Conservation (phyloP, 1,284 basidiomycete genomes). For the Peniophora sp. region DNA sequence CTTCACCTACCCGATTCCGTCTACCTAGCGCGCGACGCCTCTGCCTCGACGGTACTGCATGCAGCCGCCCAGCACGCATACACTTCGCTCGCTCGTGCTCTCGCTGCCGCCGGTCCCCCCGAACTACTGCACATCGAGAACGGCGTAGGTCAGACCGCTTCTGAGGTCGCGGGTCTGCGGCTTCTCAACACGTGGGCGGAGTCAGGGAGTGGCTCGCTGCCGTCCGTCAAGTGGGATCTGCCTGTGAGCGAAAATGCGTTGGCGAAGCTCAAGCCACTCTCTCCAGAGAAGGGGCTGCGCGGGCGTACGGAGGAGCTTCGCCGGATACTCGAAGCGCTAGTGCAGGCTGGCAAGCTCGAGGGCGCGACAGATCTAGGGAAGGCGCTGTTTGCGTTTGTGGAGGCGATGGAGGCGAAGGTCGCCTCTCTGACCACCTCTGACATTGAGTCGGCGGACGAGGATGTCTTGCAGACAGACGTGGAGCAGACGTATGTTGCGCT, state of each 20-base stretch:
- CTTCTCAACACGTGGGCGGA: slow-evolving; percentile 9
- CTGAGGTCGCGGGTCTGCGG: slow-evolving; percentile 30
- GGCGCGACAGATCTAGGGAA: slow-evolving; percentile 22
- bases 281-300: slow-evolving; percentile 12
- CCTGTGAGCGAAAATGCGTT: background rate
- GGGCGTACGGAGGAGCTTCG: slow-evolving; percentile 18
- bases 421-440: slow-evolving; percentile 3
- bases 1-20: slow-evolving; percentile 24
- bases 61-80: slow-evolving; percentile 27
- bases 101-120: slow-evolving; percentile 28
- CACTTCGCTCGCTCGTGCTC: slow-evolving; percentile 24
- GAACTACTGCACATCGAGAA: slow-evolving; percentile 39
- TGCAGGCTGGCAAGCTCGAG: slow-evolving; percentile 23
- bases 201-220: background rate
- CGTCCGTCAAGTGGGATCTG: too few relatives aligned
- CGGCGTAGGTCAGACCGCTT: slow-evolving; percentile 43
- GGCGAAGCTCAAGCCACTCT: slow-evolving; percentile 17
- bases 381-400: slow-evolving; percentile 25
- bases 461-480: background rate
- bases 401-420: slow-evolving; percentile 24
- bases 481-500: slow-evolving; percentile 17
- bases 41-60: slow-evolving; percentile 41
- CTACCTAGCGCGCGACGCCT: slow-evolving; percentile 29
- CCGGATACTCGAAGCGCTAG: slow-evolving; percentile 24
- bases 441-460: background rate